Base-by-base conservation (phyloP, 495 filamentous ascomycete genomes). In the Penicillium ucsense region DNA sequence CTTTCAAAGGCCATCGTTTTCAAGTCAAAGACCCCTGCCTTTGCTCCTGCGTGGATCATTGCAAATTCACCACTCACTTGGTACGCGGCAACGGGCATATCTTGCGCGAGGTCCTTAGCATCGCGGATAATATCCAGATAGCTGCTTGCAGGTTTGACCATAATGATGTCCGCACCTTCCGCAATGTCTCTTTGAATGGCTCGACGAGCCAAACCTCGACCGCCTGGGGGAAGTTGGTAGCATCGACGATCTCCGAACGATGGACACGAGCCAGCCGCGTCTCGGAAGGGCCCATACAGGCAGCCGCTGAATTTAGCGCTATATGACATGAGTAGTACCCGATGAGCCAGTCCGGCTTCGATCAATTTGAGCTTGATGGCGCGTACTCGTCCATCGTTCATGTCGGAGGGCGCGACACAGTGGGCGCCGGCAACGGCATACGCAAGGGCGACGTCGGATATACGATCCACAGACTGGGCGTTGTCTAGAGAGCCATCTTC, bases 291-390 rank as follows among this genome's bases (percentile, higher is more conserved):
- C 0, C 92, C 92, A 68, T 98, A 98, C 4, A 98, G 76, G 60
- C 89, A 95, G 45, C 92, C 92, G 35, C 85, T 87, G 69, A 98
- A 98, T 61, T 98, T 98, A 47, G 92, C 92, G 33, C 89, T 85
- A 64, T 98, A 98, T 9, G 88, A 94, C 91, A 98, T 97, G 27
- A 98, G 73, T 43, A 95, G 80, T 6, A 86, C 79, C 56, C 83
- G 84, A 62, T 98, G 92, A 8, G 87, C 86, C 55, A 97, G 80
- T 46, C 89, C 89, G 30, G 83, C 79, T 62, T 95, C 88, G 43
- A 95, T 95, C 49, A 98, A 68, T 67, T 95, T 95, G 33, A 94
- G 76, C 70, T 98, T 98, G 61, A 97, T 98, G 47, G 89, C 91
- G 40, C 89, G 83, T 48, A 98, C 88, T 49, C 92, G 85, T 37